Evolutionary conservation across 108 stramenopile genomes (phyloP).

Genomic region (Nannochloropsis salina): DNA sequence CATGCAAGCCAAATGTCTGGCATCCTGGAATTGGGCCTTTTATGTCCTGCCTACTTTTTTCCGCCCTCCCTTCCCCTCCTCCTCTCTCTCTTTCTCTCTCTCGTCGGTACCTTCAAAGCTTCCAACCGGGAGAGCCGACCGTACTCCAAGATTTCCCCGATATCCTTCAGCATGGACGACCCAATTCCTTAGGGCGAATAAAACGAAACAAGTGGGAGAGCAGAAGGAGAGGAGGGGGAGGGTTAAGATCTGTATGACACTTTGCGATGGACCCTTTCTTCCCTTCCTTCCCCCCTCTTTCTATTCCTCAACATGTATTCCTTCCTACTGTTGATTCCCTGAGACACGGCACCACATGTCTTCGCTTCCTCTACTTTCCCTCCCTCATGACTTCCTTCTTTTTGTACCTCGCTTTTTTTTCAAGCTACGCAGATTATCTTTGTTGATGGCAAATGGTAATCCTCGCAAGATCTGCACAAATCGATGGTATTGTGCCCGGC

Average conservation of each 20-base stretch:
- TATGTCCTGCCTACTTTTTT: too few relatives aligned
- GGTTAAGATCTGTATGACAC: background rate
- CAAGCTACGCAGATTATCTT: background rate
- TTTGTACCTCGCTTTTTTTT: background rate
- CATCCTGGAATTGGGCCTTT: too few relatives aligned
- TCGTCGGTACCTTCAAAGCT: background rate
- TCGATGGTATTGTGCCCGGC: background rate
- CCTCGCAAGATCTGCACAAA: background rate
- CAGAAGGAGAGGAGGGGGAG: background rate
- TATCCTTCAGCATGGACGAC: background rate
- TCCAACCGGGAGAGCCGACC: background rate
- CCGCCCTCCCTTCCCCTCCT: background rate
- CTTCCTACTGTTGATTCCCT: background rate
- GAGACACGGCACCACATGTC: background rate
- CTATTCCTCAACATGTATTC: background rate
- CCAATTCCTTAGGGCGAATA: background rate
- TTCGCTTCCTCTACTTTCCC: background rate
- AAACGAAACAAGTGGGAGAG: background rate
- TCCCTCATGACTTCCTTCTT: background rate
- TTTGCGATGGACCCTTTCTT: background rate
- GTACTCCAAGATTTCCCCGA: background rate
- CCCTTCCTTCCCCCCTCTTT: background rate
- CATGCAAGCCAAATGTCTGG: too few relatives aligned
- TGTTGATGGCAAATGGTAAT: background rate
- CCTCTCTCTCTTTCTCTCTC: background rate